Evolutionary conservation across 441 rosid species (phyloP), one percentile per base, ranked within the genome.

Genomic region (Dalechampia spathulata): DNA sequence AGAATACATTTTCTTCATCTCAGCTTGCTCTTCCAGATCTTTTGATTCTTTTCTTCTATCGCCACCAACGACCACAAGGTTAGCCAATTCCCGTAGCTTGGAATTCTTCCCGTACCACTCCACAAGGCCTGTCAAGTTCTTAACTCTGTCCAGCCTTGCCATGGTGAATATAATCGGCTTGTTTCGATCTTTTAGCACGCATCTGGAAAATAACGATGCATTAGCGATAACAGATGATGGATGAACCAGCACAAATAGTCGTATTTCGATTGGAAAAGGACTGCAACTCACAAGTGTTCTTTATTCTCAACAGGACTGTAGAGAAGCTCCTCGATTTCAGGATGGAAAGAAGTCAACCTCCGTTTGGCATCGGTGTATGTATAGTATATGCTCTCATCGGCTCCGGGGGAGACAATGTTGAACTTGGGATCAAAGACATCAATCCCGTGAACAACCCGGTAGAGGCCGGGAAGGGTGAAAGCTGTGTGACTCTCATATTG

Each of bases 341-440:
- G 42, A 60, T 91, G 81, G 83, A 91, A 82, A 52, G 80, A 60
- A 50, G 78, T 85, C 75, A 90, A 55, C 49, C 98, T 80, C 9
- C 69, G 78, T 52, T 80, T 63, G 78, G 82, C 69, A 52, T 90
- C 95, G 0, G 81, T 83, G 80, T 80, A 90, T 47, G 96, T 50
- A 75, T 76, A 90, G 87, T 90, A 90, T 32, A 90, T 78, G 76
- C 78, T 75, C 82, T 75, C 70, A 57, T 90, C 98, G 32, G 98
- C 98, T 58, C 98, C 98, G 8, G 98, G 98, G 19, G 98, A 90
- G 28, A 90, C 98, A 10, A 90, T 90, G 85, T 90, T 90, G 88
- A 90, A 90, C 63, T 90, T 90, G 49, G 98, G 94, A 62, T 90
- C 98, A 43, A 90, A 90, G 52, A 85, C 95, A 59, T 87, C 87